Base-by-base conservation (phyloP, 768 basidiomycete genomes). In the Collybia mongolica region DNA sequence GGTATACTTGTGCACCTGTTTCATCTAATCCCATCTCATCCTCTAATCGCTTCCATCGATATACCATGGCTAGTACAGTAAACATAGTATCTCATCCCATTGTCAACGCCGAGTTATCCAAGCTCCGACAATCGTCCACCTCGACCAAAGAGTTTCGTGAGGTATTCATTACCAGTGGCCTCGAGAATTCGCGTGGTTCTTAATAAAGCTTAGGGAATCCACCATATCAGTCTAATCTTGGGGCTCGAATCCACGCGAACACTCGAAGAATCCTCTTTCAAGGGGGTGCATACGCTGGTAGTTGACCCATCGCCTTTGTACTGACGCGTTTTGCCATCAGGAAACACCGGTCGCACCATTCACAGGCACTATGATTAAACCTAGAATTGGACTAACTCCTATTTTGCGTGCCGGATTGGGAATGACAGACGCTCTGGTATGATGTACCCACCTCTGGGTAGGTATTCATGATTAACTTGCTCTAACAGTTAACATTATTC, bases 341-440 rank as follows among this genome's bases (percentile, higher is more conserved):
- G 66, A 83, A 74, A 86, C 91, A 0, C 95, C 96, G 1, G 73
- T 98, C 14, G 84, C 81, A 2, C 65, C 81, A 2, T 98, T 93
- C 70, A 86, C 75, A 15, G 96, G 95, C 19, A 81, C 82, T 3
- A 67, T 64, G 20, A 79, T 98, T 66, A 88, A 86, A 57, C 81
- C 87, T 6, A 78, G 82, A 40, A 80, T 98, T 46, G 96, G 92
- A 4, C 69, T 98, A 47, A 86, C 91, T 2, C 96, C 96, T 36
- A 92, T 98, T 59, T 74, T 98, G 49, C 84, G 96, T 35, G 96
- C 96, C 24, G 96, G 96, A 5, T 71, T 95, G 54, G 93, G 93
- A 15, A 95, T 98, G 93, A 81, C 88, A 0, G 92, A 96, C 58
- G 91, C 90, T 18, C 68, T 97, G 62, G 78, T 80, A 54, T 40